phyloP scores from a whole-genome alignment of 805 yeast genomes.

The Spathaspora passalidarum region DNA sequence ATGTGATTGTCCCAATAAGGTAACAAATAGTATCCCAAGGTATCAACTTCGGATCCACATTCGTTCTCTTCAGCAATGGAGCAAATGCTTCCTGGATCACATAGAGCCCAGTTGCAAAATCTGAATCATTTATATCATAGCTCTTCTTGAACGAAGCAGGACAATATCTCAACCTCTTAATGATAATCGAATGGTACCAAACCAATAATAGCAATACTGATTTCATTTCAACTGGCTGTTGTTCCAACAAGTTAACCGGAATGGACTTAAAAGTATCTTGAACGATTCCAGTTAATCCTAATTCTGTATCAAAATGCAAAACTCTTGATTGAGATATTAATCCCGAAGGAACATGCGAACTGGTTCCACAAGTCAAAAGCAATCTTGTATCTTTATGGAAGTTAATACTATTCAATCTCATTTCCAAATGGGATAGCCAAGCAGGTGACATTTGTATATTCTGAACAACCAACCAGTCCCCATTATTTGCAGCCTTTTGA shows the following conservation, averaged over 20 bases:
- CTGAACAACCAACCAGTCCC: slow-evolving; percentile 74
- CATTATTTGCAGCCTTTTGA: slow-evolving; percentile 40
- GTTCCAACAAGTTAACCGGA: slow-evolving; percentile 13
- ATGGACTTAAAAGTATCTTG: slow-evolving; percentile 29
- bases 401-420: slow-evolving; percentile 30
- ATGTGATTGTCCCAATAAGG: slow-evolving; percentile 52
- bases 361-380: slow-evolving; percentile 61
- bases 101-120: slow-evolving; percentile 49
- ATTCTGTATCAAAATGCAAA: slow-evolving; percentile 58
- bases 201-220: slow-evolving; percentile 52
- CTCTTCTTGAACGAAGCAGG: slow-evolving; percentile 60
- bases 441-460: slow-evolving; percentile 70
- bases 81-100: slow-evolving; percentile 44
- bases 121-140: slow-evolving; percentile 76
- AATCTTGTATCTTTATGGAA: slow-evolving; percentile 44
- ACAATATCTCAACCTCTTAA: slow-evolving; percentile 54
- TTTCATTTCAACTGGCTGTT: slow-evolving; percentile 40
- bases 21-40: slow-evolving; percentile 54
- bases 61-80: slow-evolving; percentile 12
- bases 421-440: slow-evolving; percentile 60
- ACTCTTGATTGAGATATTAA: slow-evolving; percentile 54
- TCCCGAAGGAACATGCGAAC: slow-evolving; percentile 50
- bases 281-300: slow-evolving; percentile 54
- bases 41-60: slow-evolving; percentile 17
- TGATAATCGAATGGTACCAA: slow-evolving; percentile 69